Conservation (phyloP, 345 rosid species). For the Populus ilicifolia region DNA sequence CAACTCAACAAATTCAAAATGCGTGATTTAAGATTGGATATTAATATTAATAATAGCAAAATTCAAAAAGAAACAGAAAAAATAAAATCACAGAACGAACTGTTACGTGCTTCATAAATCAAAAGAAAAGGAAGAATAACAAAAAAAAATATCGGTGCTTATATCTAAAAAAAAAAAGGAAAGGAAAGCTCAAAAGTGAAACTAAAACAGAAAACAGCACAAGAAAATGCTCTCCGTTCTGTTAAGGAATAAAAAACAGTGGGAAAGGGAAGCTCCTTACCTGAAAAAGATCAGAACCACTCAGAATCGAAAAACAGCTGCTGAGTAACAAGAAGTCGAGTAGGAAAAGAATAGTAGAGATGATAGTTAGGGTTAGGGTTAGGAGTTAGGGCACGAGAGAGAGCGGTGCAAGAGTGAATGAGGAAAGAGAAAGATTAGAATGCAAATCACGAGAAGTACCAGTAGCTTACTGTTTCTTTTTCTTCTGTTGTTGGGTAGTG, state of each 20-base stretch:
- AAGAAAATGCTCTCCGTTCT: not conserved
- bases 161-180: too few species aligned
- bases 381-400: slow-evolving; percentile 35
- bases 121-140: not conserved
- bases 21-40: not conserved
- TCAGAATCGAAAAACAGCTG: not conserved
- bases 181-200: too few species aligned
- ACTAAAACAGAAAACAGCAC: not conserved
- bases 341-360: not conserved
- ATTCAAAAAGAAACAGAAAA: not conserved
- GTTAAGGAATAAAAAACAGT: not conserved
- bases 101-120: too few species aligned
- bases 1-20: not conserved
- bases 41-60: not conserved
- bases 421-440: slow-evolving; percentile 34
- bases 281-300: not conserved
- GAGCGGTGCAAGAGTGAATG: slow-evolving; percentile 33
- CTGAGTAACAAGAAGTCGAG: not conserved
- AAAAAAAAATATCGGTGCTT: not conserved
- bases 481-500: not conserved
- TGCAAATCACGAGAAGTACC: slow-evolving; percentile 36
- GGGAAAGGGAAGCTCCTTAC: not conserved
- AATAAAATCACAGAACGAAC: too few species aligned
- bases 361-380: slow-evolving; percentile 1
- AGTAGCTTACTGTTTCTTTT: not conserved